Evolutionary conservation across 1,284 basidiomycete species (phyloP), one percentile per base, ranked within the genome.

Genomic region (Paramarasmius palmivorus): DNA sequence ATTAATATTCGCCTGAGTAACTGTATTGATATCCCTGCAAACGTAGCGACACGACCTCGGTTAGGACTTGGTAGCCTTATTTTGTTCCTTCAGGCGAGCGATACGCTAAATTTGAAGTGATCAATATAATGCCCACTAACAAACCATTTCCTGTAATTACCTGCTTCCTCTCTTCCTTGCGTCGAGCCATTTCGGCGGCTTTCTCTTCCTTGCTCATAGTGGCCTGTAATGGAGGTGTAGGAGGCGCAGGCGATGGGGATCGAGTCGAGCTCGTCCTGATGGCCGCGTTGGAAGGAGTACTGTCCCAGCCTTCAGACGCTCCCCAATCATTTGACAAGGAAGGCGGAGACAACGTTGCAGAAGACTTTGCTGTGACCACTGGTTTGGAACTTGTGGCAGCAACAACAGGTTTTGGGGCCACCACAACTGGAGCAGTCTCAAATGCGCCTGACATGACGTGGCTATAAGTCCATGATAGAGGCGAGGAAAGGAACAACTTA

Each of bases 81-180:
- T 89, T 67, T 87, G 84, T 58, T 86, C 87, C 61, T 90, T 90
- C 58, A 90, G 63, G 65, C 78, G 75, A 14, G 86, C 84, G 52
- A 88, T 86, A 7, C 86, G 79, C 86, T 88, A 61, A 37, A 19
- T 46, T 50, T 22, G 23, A 52, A 47, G 37, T 53, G n/a, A 46
- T 38, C 35, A 36, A 25, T 26, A 9, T 20, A 15, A 32, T 20
- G 12, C n/a, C 14, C 8, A 12, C 20, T 32, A 9, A 26, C 17
- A 46, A 29, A 7, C 9, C 38, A 53, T 10, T 17, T 29, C 4
- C 20, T 14, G 25, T 19, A 12, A 81, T 32, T 49, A 89, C 90
- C 77, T 88, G 81, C 68, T 90, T 93, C 46, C 93, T 75, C 68
- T 95, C 93, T 68, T 95, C 93, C 63, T 93, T 88, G 57, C 93